These are phyloP conservation scores for Byssochlamys sp. DNA, from an alignment of 2,329 filamentous ascomycete species.

Conservation along the genomic window DNA sequence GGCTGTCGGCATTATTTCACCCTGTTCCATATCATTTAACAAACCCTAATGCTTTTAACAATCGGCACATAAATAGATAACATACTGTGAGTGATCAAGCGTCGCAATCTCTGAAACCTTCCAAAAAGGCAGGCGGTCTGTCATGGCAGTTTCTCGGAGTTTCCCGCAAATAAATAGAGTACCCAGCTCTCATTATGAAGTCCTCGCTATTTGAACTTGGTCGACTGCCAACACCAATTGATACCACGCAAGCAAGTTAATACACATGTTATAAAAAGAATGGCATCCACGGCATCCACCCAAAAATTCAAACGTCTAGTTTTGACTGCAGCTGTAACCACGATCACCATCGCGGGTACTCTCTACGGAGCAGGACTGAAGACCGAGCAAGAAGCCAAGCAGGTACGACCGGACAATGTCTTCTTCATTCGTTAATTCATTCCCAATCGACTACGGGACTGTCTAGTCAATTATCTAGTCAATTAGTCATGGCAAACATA, in stretches of 20 bases:
- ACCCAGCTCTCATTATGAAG: background rate
- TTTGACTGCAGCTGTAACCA: conserved; percentile 46
- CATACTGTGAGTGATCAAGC: background rate
- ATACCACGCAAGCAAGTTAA: background rate
- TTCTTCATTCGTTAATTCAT: background rate
- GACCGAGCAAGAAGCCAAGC: conserved; percentile 40
- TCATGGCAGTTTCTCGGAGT: background rate
- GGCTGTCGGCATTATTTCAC: background rate
- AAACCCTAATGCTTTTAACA: background rate
- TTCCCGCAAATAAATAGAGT: background rate
- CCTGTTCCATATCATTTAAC: background rate
- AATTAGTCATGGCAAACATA: background rate
- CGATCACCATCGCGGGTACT: conserved; percentile 48
- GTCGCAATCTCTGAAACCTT: background rate
- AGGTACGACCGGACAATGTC: conserved; percentile 32
- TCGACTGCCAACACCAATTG: background rate
- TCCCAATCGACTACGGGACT: background rate
- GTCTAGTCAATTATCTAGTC: background rate
- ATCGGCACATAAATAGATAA: background rate
- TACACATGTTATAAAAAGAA: background rate
- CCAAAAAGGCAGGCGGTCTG: background rate
- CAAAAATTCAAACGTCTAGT: conserved; percentile 41
- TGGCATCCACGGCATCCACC: conserved; percentile 10
- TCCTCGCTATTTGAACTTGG: background rate
- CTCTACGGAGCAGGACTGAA: conserved; percentile 54